These are phyloP conservation scores for Acacia melanoxylon DNA, from an alignment of 306 rosid genomes.

Conservation along the genomic window DNA sequence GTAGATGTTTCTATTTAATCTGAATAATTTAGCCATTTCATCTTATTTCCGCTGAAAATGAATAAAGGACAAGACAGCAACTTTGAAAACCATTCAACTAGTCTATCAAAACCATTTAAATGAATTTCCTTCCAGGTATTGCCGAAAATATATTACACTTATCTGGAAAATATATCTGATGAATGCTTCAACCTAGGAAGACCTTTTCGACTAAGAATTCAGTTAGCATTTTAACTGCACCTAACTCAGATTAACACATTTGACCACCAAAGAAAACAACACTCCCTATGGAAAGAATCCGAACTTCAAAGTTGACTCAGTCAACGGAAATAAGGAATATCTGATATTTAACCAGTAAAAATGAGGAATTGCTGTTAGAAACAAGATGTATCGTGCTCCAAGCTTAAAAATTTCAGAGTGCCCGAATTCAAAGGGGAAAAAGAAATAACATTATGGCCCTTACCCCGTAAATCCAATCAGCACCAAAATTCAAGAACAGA, in stretches of 20 bases:
- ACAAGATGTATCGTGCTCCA: neutral
- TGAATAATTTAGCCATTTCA: neutral
- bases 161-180: neutral
- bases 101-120: neutral
- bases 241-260: neutral
- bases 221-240: neutral
- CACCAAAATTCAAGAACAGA: neutral
- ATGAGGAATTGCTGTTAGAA: neutral
- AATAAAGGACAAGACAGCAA: neutral
- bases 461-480: neutral
- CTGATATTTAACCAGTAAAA: neutral
- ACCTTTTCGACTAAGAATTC: neutral
- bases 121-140: neutral
- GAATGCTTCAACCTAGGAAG: neutral
- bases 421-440: neutral
- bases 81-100: neutral
- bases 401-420: neutral
- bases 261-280: neutral
- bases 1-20: neutral
- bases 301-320: slow-evolving; percentile 3
- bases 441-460: neutral
- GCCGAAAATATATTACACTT: neutral
- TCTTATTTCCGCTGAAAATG: neutral
- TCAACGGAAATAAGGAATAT: neutral
- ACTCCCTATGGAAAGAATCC: neutral